Evolutionary conservation across 768 basidiomycete species (phyloP), one percentile per base, ranked within the genome.

Genomic region (Leccinum arenicola): DNA sequence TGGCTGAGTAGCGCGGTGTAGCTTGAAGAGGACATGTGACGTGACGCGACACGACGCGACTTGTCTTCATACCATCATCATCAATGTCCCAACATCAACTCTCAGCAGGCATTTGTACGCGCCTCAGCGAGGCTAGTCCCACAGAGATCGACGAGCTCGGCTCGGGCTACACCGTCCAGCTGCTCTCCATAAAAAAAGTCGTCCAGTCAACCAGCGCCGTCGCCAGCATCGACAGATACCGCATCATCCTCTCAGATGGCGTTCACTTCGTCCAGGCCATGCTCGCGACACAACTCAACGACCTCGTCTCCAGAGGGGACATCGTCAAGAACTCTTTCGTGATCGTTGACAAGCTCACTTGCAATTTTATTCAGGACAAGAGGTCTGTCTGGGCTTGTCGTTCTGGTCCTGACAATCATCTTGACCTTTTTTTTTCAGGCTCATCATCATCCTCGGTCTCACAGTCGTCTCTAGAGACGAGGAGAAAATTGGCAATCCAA

Each of bases 241-340:
- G 93, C 61, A 80, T 96, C 60, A 92, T 98, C 73, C 77, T 98
- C 43, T 96, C 94, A 0, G 96, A 98, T 74, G 95, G 96, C 43
- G 78, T 80, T 19, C 76, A 90, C 64, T 97, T 91, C 71, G 79
- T 90, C 51, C 97, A 98, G 72, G 87, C 91, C 25, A 98, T 99
- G 97, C 80, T 98, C 35, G 92, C 95, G 5, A 98, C 95, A 0
- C 90, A 93, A 68, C 82, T 95, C 49, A 98, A 98, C 67, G 61
- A 77, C 7, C 75, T 93, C 63, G 86, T 95, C 14, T 80, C 87
- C 15, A 78, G 84, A 0, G 82, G 85, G 6, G 68, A 76, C 1
- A 77, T 98, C 35, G 73, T 75, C 38, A 91, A 87, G 68, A 78
- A 90, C 68, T 79, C 84, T 1, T 74, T 98, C 21, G 83, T 88